A percentile compares a stretch with the other conserved stretches of the same genome.
Conservation (phyloP, 2,329 filamentous ascomycete genomes). For the Tolypocladium capitatum region DNA sequence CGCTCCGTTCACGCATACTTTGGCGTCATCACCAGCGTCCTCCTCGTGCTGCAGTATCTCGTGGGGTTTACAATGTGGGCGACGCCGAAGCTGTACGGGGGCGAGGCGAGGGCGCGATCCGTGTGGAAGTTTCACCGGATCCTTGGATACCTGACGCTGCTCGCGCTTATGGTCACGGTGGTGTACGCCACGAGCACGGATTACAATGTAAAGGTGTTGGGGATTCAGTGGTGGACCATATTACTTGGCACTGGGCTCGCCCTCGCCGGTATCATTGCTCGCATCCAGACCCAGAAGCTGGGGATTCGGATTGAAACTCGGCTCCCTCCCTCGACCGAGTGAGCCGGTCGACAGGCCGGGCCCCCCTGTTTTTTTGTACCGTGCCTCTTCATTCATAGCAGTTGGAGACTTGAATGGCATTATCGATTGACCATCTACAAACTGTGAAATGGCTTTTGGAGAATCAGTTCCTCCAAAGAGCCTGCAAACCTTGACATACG, state of each 20-base stretch:
- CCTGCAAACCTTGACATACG: neutral
- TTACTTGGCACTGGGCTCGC: constrained; percentile 53
- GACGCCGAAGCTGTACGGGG: constrained; percentile 60
- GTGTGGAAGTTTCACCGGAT: constrained; percentile 84
- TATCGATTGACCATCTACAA: neutral
- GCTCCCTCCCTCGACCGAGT: neutral
- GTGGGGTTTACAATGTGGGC: constrained; percentile 79
- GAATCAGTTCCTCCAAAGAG: no score
- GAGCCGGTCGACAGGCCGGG: neutral
- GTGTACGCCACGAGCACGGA: constrained; percentile 62
- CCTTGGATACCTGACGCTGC: constrained; percentile 59
- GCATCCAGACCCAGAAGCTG: constrained; percentile 66
- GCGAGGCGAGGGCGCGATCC: constrained; percentile 63
- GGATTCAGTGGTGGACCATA: constrained; percentile 66
- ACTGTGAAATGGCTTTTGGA: no score
- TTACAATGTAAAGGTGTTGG: constrained; percentile 55
- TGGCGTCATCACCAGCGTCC: constrained; percentile 60
- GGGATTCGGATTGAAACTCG: neutral
- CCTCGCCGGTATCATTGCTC: constrained; percentile 58
- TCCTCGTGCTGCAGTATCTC: constrained; percentile 59
- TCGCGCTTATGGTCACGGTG: constrained; percentile 61
- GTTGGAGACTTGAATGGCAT: neutral
- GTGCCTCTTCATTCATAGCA: neutral
- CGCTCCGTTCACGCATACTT: constrained; percentile 70
- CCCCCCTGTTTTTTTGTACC: neutral